Percentiles rank a stretch among this genome's conserved stretches.
These are phyloP conservation scores for Coemansia sp. DNA, from an alignment of 192 early-diverging fungal genomes.

Conservation along the genomic window DNA sequence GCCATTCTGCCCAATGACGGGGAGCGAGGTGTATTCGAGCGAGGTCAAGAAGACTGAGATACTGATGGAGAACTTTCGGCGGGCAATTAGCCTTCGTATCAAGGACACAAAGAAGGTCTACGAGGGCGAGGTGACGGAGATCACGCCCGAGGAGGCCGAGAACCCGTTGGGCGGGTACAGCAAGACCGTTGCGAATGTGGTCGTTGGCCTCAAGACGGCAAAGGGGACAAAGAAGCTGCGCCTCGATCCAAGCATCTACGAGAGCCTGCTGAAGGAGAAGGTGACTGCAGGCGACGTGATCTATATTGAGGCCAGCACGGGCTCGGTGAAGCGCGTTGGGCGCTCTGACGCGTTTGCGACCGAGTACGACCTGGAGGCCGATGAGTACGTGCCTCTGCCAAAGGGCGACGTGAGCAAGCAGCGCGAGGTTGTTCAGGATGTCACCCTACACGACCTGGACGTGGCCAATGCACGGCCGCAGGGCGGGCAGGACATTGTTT, in stretches of 20 bases:
- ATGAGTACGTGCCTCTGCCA: constrained; percentile 95
- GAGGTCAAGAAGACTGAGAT: constrained; percentile 99
- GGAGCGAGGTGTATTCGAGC: constrained; percentile 93
- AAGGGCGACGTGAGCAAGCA: constrained; percentile 99
- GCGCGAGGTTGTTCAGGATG: constrained; percentile 97
- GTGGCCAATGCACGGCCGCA: constrained; percentile 93
- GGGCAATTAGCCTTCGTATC: constrained; percentile 92
- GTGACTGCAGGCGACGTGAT: constrained; percentile 96
- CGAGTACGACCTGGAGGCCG: constrained; percentile 97
- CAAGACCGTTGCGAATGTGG: constrained; percentile 92
- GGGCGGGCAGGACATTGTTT: constrained; percentile 97
- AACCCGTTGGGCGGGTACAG: constrained; percentile 97
- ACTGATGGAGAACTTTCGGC: constrained; percentile 98
- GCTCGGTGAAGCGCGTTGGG: constrained; percentile 97
- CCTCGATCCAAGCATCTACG: constrained; percentile 95
- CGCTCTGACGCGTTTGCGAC: constrained; percentile 97
- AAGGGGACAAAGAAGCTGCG: constrained; percentile 98
- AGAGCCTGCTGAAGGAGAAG: constrained; percentile 95
- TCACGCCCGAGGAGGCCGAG: constrained; percentile 96
- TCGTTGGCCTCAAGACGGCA: constrained; percentile 95
- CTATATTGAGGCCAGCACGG: constrained; percentile 96
- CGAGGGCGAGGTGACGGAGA: constrained; percentile 97
- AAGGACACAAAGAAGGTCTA: constrained; percentile 99
- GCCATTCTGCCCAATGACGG: constrained; percentile 99
- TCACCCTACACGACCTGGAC: constrained; percentile 96